Evolutionary conservation across 2,329 filamentous ascomycete genomes (phyloP), one percentile per base, ranked within the genome.

Genomic region (Fusarium domesticum): DNA sequence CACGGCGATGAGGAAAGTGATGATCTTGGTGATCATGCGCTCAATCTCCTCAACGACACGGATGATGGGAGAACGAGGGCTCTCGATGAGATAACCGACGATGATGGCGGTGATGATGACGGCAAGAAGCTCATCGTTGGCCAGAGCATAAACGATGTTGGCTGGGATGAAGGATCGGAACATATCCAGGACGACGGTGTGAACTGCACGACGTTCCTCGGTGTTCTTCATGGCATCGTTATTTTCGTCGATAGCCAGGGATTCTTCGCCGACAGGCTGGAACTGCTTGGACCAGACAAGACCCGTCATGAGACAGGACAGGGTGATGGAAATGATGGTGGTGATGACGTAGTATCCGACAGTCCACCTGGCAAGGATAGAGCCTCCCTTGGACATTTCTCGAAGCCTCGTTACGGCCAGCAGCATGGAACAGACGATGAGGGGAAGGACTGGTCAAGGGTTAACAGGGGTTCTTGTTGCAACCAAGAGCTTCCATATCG

Each of bases 361-460:
- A 1, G 74, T 75, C 70, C 69, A 76, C 18, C 58, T 60, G n/a
- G 73, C 75, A 0, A 78, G 66, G 39, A 61, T 60, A 10, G 64
- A 66, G 6, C 69, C 73, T 11, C 70, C 67, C 8, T 66, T 56
- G 10, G 70, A 62, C 68, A 78, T 74, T 6, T 63, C 66, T 15
- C 71, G 67, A 6, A 78, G 64, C n/a, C 68, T 66, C 36, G 73
- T 72, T 6, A 78, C 64, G 5, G 75, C 72, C 15, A 77, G 64
- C 36, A 78, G 70, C 66, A 78, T 77, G 18, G 75, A 74, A 6
- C 67, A 70, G 18, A 77, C 63, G 33, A 78, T 78, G 42, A 78
- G 59, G 2, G 75, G 75, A 2, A 78, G 63, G 1, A 78, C 75
- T 75, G 5, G 14, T 14, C 17, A 20, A 5, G 28, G 15, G 42